Evolutionary conservation across 2,329 filamentous ascomycete genomes (phyloP).

Genomic region (Alternaria atra): DNA sequence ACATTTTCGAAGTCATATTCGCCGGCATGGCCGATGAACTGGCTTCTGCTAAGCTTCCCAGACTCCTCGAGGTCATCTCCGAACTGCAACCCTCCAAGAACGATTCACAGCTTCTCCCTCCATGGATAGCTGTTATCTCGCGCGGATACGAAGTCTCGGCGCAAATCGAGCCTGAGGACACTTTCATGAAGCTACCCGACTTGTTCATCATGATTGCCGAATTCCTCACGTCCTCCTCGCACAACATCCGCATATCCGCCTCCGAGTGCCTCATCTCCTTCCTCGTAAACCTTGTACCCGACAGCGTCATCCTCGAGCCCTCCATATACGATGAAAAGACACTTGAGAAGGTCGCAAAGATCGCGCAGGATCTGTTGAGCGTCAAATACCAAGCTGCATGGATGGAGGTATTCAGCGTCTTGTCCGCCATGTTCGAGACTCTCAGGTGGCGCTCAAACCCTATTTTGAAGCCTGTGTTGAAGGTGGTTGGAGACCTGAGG

Average conservation of each 20-base stretch:
- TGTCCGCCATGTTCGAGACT: constrained; percentile 85
- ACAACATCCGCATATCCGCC: constrained; percentile 93
- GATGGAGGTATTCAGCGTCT: constrained; percentile 91
- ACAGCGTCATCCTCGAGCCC: constrained; percentile 82
- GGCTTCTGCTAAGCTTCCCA: constrained; percentile 86
- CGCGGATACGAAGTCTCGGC: constrained; percentile 93
- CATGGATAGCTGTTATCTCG: constrained; percentile 96
- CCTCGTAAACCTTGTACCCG: constrained; percentile 86
- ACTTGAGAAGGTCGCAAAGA: constrained; percentile 79
- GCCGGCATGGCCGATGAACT: constrained; percentile 87
- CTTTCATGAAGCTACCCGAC: constrained; percentile 87
- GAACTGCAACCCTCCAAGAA: constrained; percentile 91
- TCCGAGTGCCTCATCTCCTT: constrained; percentile 96
- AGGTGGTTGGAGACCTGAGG: constrained; percentile 84
- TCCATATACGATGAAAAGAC: constrained; percentile 93
- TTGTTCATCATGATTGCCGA: constrained; percentile 81
- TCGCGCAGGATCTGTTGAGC: constrained; percentile 77
- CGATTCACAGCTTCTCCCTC: constrained; percentile 91
- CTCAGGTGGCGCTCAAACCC: constrained; percentile 86
- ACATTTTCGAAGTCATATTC: constrained; percentile 98
- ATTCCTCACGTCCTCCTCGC: constrained; percentile 85
- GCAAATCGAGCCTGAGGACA: constrained; percentile 87
- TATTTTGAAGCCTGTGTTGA: constrained; percentile 77
- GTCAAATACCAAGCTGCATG: constrained; percentile 94
- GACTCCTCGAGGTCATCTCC: constrained; percentile 88